Percentiles rank a stretch among this genome's conserved stretches.
These are phyloP conservation scores for Blastobotrys malaysiensis DNA, from an alignment of 1,139 yeast genomes.

Conservation along the genomic window DNA sequence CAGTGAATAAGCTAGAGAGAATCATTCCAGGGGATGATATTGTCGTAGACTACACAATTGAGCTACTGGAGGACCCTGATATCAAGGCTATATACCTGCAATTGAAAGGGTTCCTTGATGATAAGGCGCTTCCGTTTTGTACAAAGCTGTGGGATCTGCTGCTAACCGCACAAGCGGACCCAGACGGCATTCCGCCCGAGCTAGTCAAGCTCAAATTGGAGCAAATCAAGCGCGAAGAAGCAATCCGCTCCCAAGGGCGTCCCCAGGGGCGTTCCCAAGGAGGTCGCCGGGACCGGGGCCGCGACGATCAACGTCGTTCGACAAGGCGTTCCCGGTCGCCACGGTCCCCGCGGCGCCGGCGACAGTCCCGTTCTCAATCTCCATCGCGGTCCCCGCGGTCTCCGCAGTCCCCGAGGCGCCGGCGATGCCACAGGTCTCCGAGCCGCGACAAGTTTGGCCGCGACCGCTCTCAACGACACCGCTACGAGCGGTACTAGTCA, in stretches of 20 bases:
- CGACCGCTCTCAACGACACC: not conserved
- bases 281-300: not conserved
- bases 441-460: not conserved
- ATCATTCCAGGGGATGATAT: not conserved
- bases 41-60: slow-evolving; percentile 16
- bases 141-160: slow-evolving; percentile 25
- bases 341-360: too few species aligned
- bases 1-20: not conserved
- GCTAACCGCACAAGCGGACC: slow-evolving; percentile 23
- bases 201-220: slow-evolving; percentile 21
- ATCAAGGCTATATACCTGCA: slow-evolving; percentile 18
- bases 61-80: slow-evolving; percentile 17
- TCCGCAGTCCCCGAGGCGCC: too few species aligned
- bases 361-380: too few species aligned
- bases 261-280: too few species aligned
- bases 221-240: not conserved
- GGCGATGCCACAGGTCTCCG: not conserved
- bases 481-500: not conserved
- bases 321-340: too few species aligned
- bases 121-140: slow-evolving; percentile 20
- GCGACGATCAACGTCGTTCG: not conserved
- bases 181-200: slow-evolving; percentile 25
- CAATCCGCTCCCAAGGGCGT: too few species aligned
- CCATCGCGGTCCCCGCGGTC: too few species aligned
- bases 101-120: slow-evolving; percentile 24